Base-by-base conservation (phyloP, 257 asterid species). In the Ilex asprella region DNA sequence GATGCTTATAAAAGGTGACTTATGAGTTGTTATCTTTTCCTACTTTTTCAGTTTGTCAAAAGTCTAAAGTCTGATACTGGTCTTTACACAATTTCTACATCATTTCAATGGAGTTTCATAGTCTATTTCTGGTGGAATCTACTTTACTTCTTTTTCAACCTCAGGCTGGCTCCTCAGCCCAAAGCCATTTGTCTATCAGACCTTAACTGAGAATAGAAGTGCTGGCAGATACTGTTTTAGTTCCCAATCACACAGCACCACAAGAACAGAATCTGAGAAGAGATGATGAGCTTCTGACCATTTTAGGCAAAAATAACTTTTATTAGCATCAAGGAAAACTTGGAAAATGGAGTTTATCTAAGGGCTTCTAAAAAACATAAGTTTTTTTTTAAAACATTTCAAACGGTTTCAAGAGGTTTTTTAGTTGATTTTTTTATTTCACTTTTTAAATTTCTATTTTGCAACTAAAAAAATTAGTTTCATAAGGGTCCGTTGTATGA, bases 21-120 rank as follows among this genome's bases (percentile, higher is more conserved):
- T 64, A 54, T 62, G 49, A 70, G 79, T 69, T 66, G 67, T 63
- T 53, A 65, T 43, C 47, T 41, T 41, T 10, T 61, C 44, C 81
- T 51, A 41, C 47, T 80, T n/a, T 68, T 68, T 72, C 61, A 64
- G 80, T 81, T 79, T 84, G 79, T 71, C 75, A 73, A 78, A 70
- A 77, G 52, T 58, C n/a, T n/a, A n/a, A n/a, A n/a, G n/a, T n/a
- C n/a, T n/a, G n/a, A n/a, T n/a, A n/a, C n/a, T 70, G 61, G 68
- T 69, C 51, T 70, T 76, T 59, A 51, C 68, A 49, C 58, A 61
- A 58, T 74, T 71, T 75, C 31, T 49, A 43, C 15, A 39, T 67
- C 73, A 39, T 66, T 65, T 54, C n/a, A n/a, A n/a, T 65, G 73
- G 61, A 69, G 68, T 78, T 74, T 67, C 66, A 64, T 67, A 57